Evolutionary conservation across 2,329 filamentous ascomycete genomes (phyloP), one percentile per base, ranked within the genome.

Genomic region (Colletotrichum sublineola): DNA sequence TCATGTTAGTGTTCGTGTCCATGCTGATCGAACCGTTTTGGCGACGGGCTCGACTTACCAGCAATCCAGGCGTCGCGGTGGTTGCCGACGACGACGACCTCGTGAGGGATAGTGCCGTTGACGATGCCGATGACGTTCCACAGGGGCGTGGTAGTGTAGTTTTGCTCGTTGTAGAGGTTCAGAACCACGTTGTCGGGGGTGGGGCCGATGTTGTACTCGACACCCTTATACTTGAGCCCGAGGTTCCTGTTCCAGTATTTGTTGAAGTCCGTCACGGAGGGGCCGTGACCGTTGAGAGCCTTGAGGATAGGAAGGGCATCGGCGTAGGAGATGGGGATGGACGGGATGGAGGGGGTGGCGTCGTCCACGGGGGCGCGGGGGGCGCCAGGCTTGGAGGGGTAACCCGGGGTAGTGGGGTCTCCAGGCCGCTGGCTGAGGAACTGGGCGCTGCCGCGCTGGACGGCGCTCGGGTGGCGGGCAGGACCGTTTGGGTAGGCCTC

Each of bases 51-150:
- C n/a, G 2, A 48, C 66, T 68, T 68, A 68, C 66, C 68, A 29
- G 92, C 91, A 77, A 96, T 92, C 94, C 94, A 97, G 0, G 95
- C 94, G 81, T 97, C 95, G 44, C 95, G 90, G 79, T 97, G 95
- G 78, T 97, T 97, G n/a, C 95, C 95, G 42, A 98, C 84, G 4
- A 99, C 88, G 57, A 99, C 86, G 1, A 97, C 94, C 78, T 98
- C 95, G 77, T 97, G 91, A 0, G 91, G 86, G 46, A 96, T 90
- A 0, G 92, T 93, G 12, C 96, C 96, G 77, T 97, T 97, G 80
- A 99, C 94, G 57, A 96, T 86, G 56, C 96, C 96, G 75, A 98
- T 96, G 2, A 96, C 94, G 79, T 99, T 93, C 95, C 95, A 97
- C 64, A 96, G 85, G 5, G 93, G 93, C 0, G 93, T 96, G 1